Conservation (phyloP, 371 early-diverging fungal species). For the Chytridium lagenaria region DNA sequence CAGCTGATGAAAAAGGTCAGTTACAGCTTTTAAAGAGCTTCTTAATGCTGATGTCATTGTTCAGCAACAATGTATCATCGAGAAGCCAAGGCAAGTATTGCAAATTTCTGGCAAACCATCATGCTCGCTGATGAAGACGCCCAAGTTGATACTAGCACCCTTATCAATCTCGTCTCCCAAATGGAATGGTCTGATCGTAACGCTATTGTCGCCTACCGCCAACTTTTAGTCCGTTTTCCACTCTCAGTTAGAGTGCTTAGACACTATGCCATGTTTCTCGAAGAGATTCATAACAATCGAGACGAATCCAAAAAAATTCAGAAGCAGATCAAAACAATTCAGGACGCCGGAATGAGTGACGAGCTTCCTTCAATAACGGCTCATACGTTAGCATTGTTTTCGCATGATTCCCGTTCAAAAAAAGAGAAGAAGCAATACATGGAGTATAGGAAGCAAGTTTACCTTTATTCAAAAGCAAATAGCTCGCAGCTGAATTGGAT, state of each 20-base stretch:
- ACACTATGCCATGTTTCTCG: conserved; percentile 33
- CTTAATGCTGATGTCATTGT: neutral
- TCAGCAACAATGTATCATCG: conserved; percentile 32
- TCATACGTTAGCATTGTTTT: neutral
- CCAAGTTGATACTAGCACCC: conserved; percentile 21
- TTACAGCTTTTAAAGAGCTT: neutral
- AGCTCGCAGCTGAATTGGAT: conserved; percentile 32
- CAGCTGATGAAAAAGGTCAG: conserved; percentile 38
- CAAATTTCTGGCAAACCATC: conserved; percentile 40
- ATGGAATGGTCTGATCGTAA: conserved; percentile 39
- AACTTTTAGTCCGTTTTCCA: conserved; percentile 34
- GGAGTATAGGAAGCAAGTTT: conserved; percentile 37
- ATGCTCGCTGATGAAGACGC: conserved; percentile 27
- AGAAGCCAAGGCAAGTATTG: conserved; percentile 29
- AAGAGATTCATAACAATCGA: conserved; percentile 37
- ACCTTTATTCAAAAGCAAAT: conserved; percentile 35
- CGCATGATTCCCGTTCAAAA: conserved; percentile 13
- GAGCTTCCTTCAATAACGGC: conserved; percentile 11
- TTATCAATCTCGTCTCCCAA: conserved; percentile 33
- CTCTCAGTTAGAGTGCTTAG: conserved; percentile 31
- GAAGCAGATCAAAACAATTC: conserved; percentile 29
- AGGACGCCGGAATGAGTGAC: conserved; percentile 35
- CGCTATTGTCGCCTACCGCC: conserved; percentile 23
- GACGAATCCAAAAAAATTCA: conserved; percentile 32
- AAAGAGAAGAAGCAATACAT: conserved; percentile 32